Evolutionary conservation across 1,139 yeast species (phyloP).

Genomic region (Candida sp.): DNA sequence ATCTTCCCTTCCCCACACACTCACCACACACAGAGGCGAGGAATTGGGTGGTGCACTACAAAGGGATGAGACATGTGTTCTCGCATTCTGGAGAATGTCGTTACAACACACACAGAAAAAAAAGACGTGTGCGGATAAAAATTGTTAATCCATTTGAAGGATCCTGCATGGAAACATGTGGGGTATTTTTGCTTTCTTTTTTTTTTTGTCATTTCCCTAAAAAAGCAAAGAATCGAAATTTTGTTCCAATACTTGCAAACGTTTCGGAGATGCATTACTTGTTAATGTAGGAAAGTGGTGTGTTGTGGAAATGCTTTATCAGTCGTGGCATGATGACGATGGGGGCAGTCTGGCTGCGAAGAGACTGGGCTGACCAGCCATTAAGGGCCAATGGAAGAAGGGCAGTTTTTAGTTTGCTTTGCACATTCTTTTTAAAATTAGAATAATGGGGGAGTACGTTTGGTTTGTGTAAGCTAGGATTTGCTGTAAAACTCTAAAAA

Average conservation of each 20-base stretch:
- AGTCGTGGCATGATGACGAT: neutral
- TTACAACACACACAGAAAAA: too few species aligned
- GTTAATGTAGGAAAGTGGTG: neutral
- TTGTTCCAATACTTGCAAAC: neutral
- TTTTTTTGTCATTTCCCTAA: neutral
- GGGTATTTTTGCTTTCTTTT: neutral
- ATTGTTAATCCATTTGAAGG: neutral
- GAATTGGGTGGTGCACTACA: neutral
- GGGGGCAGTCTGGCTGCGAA: too few species aligned
- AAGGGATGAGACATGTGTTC: too few species aligned
- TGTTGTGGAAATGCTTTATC: neutral
- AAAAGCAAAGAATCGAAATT: too few species aligned
- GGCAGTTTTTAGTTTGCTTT: too few species aligned
- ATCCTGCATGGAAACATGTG: constrained; percentile 1
- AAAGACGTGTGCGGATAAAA: too few species aligned
- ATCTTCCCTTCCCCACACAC: neutral
- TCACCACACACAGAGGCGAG: neutral
- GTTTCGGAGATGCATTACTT: neutral
- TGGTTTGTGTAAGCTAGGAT: neutral
- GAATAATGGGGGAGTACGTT: neutral
- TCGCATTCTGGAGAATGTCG: too few species aligned
- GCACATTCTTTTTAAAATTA: neutral
- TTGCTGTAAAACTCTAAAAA: neutral
- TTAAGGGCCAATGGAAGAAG: too few species aligned
- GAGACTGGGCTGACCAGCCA: too few species aligned